A percentile compares a stretch with the other conserved stretches of the same genome.
Conservation (phyloP, 495 filamentous ascomycete genomes). For the Neurospora tetraspora region DNA sequence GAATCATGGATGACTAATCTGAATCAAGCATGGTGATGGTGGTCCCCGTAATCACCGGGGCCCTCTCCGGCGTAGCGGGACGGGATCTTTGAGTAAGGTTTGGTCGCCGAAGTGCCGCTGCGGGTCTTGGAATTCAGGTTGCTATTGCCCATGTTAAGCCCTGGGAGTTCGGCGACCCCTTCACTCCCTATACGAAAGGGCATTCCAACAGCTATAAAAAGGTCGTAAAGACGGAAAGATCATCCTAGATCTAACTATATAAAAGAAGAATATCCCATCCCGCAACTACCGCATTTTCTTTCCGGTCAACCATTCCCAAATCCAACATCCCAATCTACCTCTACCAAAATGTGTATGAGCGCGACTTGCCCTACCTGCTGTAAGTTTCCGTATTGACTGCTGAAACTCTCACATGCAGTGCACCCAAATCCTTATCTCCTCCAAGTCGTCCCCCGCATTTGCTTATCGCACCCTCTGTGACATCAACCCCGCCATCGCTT, state of each 20-base stretch:
- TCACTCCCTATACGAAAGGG: neutral
- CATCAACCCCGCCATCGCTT: neutral
- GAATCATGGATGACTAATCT: neutral
- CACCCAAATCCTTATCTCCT: neutral
- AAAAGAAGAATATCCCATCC: neutral
- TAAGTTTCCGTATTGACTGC: conserved; percentile 9
- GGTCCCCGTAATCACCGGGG: neutral
- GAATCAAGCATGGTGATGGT: neutral
- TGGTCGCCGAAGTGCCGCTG: neutral
- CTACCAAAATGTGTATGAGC: conserved; percentile 27
- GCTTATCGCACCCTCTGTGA: neutral
- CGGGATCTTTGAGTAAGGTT: neutral
- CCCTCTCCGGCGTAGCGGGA: neutral
- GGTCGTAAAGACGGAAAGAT: neutral
- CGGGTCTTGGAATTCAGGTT: neutral
- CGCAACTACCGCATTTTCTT: neutral
- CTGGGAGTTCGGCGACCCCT: neutral
- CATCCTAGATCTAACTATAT: neutral
- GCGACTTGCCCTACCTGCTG: conserved; percentile 31
- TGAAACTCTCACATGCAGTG: neutral
- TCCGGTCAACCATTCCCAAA: neutral
- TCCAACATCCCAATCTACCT: neutral
- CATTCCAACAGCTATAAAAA: neutral
- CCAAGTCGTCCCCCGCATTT: neutral
- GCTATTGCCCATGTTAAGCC: neutral